Conservation (phyloP, 306 rosid genomes). For the Casuarina equisetifolia region DNA sequence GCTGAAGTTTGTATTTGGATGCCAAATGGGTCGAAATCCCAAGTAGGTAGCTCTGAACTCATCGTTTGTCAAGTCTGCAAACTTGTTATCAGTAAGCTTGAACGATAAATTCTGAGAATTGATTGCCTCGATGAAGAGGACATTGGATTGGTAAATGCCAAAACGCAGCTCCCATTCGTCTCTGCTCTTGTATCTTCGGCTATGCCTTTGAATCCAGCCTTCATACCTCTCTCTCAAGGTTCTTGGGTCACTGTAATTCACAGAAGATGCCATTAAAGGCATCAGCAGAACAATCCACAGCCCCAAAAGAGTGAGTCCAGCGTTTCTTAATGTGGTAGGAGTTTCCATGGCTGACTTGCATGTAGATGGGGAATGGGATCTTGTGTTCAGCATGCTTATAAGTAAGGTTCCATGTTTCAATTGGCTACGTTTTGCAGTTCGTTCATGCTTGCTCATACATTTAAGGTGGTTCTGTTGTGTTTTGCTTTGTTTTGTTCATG, state of each 20-base stretch:
- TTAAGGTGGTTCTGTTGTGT: conserved; percentile 18
- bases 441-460: conserved; percentile 15
- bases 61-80: conserved; percentile 62
- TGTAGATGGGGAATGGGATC: conserved; percentile 11
- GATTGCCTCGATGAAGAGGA: conserved; percentile 43
- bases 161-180: conserved; percentile 56
- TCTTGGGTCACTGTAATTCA: conserved; percentile 7
- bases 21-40: conserved; percentile 26
- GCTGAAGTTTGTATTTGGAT: conserved; percentile 26
- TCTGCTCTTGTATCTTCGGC: conserved; percentile 30
- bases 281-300: conserved; percentile 38
- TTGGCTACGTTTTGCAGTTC: conserved; percentile 24
- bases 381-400: background rate
- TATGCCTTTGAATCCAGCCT: conserved; percentile 44
- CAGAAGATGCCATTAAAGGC: conserved; percentile 30
- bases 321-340: conserved; percentile 20
- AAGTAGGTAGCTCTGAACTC: conserved; percentile 46
- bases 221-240: conserved; percentile 50
- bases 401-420: conserved; percentile 23
- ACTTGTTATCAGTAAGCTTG: conserved; percentile 61
- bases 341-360: conserved; percentile 41
- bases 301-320: conserved; percentile 35
- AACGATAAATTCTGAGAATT: conserved; percentile 58
- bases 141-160: conserved; percentile 52
- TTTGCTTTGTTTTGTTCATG: conserved; percentile 27